Base-by-base conservation (phyloP, 78 protist genomes). In the Guillardia theta region DNA sequence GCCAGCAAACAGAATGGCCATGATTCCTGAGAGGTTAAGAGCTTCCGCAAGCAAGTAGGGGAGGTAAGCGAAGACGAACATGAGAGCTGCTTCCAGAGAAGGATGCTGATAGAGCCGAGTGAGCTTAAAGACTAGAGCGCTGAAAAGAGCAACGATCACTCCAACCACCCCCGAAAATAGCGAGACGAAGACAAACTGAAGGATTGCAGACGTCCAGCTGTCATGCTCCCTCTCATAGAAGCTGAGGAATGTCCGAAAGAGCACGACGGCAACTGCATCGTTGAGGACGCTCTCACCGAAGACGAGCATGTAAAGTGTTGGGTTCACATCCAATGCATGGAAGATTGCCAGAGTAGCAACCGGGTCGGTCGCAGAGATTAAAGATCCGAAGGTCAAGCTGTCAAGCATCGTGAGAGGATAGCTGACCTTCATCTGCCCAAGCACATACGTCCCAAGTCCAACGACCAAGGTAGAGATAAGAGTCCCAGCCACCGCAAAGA, bases 211-310 rank as follows among this genome's bases (percentile, higher is more conserved):
- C 39, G 36, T 24, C 43, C 3, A 19, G 27, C 8, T 2, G 5
- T 8, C 6, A 24, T 9, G 48, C 39, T 44, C 36, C 4, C 44
- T 18, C 39, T 24, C 62, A 15, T 46, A n/a, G 18, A 87, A n/a
- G 15, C 44, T n/a, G 37, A 47, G 27, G 9, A 47, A 46, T 41
- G 64, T 44, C 47, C 64, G 53, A 33, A 87, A 44, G 30, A 87
- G 53, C 39, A 47, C 62, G 64, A 87, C 62, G 0, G 92, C 53
- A 3, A 95, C 94, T 9, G 95, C 96, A 36, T 95, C 96, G 92
- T 95, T 95, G 27, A 95, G 80, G 46, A 95, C 95, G 18, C 88
- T 48, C 76, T 95, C 96, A 54, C 96, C 96, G 50, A 95, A 95
- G 43, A 93, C 92, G 37, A 95, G 64, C 92, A 92, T 93, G 93